Evolutionary conservation across 139 green algal species (phyloP).

Genomic region (Asterochloris sp.): DNA sequence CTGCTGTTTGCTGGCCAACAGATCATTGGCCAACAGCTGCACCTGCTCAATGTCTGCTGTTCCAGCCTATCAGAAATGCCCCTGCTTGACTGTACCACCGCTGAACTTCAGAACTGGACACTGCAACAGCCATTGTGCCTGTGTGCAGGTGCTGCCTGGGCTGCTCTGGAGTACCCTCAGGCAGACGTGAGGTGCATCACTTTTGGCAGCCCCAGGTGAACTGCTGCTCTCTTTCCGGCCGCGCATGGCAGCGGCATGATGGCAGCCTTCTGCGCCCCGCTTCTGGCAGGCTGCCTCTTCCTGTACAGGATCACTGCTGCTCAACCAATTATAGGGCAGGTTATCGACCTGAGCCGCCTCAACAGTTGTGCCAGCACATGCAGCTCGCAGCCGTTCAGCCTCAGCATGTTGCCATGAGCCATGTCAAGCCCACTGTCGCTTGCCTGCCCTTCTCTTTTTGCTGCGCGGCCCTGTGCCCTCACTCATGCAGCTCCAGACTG

Average conservation of each 20-base stretch:
- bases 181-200: slow-evolving; percentile 26
- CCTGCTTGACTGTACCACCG: too few relatives aligned
- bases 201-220: slow-evolving; percentile 21
- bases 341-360: not conserved
- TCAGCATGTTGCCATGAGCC: too few relatives aligned
- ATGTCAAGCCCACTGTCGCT: not conserved
- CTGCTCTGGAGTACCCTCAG: slow-evolving; percentile 12
- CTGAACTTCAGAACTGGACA: too few relatives aligned
- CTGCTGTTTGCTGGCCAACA: too few relatives aligned
- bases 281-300: not conserved
- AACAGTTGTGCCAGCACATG: not conserved
- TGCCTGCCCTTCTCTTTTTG: not conserved
- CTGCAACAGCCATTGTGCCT: not conserved
- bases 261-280: not conserved
- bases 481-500: slow-evolving; percentile 15
- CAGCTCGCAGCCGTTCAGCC: not conserved
- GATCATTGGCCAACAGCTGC: too few relatives aligned
- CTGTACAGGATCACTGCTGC: not conserved
- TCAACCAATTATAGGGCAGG: not conserved
- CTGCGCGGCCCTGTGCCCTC: not conserved
- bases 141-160: slow-evolving; percentile 12
- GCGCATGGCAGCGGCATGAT: not conserved
- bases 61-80: too few relatives aligned
- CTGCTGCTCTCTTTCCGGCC: slow-evolving; percentile 1
- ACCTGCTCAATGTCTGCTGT: too few relatives aligned